Evolutionary conservation across 2,329 filamentous ascomycete species (phyloP), one percentile per base, ranked within the genome.

Genomic region (Apiospora koreana): DNA sequence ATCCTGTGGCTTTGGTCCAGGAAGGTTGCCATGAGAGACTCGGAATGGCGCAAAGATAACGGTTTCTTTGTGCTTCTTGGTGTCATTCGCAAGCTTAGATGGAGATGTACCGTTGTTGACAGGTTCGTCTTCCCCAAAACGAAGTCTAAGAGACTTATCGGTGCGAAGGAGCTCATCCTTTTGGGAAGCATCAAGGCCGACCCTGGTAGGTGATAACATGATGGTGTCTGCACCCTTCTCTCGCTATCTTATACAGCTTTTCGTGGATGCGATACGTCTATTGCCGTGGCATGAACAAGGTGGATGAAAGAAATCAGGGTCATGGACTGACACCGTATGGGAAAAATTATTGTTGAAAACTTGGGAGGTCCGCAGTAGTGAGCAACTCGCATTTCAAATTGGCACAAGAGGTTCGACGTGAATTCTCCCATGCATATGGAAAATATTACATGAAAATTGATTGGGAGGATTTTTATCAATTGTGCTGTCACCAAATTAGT

Each of bases 11-110:
- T 62, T 62, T 62, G 54, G 54, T 8, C 9, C 18, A 14, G 54
- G 18, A 38, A 14, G 18, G 5, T 62, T 38, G 21, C 54, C 31
- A 12, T 38, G 21, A 4, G 54, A 62, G 31, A 31, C 54, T 38
- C 54, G 71, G 38, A 78, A 75, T 31, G 25, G 74, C 68, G 4
- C 69, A 69, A 31, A 74, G 62, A 14, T 73, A 73, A 68, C 75
- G 70, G 62, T 70, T 65, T 7, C 65, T 62, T 7, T 67, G 41
- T 28, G 68, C 45, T 50, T 71, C 54, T 77, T 75, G 1, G 69
- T 71, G 4, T 72, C 48, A 2, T 68, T 73, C 5, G 71, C 71
- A 25, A 35, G 68, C 4, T 66, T 28, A 42, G 65, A 68, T 8
- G 70, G 69, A 3, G 66, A 42, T 54, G 62, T 66, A 8, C 71